Base-by-base conservation (phyloP, 352 stramenopile genomes). In the Globisporangium cederbergense region DNA sequence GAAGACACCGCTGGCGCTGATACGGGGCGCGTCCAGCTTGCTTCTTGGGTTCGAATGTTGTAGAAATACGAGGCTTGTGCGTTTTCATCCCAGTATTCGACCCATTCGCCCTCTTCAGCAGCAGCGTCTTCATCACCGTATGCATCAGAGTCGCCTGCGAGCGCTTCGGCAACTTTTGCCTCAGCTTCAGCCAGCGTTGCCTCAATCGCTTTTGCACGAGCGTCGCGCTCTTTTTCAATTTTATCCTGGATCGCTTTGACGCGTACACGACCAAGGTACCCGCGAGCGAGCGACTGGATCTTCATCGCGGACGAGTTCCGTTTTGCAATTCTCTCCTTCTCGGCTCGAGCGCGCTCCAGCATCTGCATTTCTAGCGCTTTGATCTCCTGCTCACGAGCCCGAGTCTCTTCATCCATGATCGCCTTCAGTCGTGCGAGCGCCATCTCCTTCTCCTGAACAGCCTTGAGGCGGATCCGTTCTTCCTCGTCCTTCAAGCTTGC, bases 51-150 rank as follows among this genome's bases (percentile, higher is more conserved):
- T 7, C 79, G 77, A 34, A 88, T 90, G 63, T 95, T 96, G 79
- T 91, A 97, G 66, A 89, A 97, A 64, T 97, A 97, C 43, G 80
- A 94, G 18, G 89, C 86, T 42, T 93, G 86, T 2, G 86, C 86
- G 52, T 86, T 96, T 42, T 97, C 89, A 67, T 97, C 89, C 89
- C 87, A 96, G 68, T 95, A 96, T 64, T 97, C 86, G 63, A 95
- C 83, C 89, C 89, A 97, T 50, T 96, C 83, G 6, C 90, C 83
- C 7, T 73, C 59, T 25, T 64, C 78, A 4, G 54, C 46, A 11
- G 65, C 45, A 1, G 54, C 60, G 0, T 62, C 52, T 3, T 34
- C 67, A 47, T 68, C 61, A 32, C 56, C 67, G 34, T 40, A 40
- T 16, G 7, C 32, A n/a, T 2, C 50, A 7, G 30, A 5, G 10